These are phyloP conservation scores for Pyrenochaeta sp. DNA, from an alignment of 2,329 filamentous ascomycete genomes.

Conservation along the genomic window DNA sequence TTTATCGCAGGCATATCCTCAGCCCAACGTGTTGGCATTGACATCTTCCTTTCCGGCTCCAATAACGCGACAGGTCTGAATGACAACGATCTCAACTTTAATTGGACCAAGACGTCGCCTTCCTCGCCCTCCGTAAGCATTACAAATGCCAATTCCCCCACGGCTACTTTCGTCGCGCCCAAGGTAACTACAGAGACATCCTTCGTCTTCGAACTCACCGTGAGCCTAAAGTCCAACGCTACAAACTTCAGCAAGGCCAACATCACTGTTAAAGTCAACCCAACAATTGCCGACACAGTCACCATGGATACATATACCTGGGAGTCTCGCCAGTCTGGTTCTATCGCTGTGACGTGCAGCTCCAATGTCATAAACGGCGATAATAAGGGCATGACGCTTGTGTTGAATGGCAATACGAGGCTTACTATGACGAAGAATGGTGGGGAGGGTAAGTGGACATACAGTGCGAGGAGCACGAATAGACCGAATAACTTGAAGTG, in stretches of 20 bases:
- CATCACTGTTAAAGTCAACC: constrained; percentile 40
- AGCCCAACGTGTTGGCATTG: constrained; percentile 40
- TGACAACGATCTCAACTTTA: constrained; percentile 38
- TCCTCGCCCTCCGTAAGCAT: constrained; percentile 29
- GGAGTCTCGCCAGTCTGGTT: constrained; percentile 39
- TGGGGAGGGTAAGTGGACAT: constrained; percentile 40
- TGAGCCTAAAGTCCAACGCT: constrained; percentile 36
- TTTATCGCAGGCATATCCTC: constrained; percentile 29
- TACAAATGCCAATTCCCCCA: constrained; percentile 28
- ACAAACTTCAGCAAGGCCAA: constrained; percentile 32
- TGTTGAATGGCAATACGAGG: constrained; percentile 33
- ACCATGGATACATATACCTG: constrained; percentile 46
- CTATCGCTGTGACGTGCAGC: constrained; percentile 42
- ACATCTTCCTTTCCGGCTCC: constrained; percentile 38
- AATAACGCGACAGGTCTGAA: constrained; percentile 34
- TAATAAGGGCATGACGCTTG: constrained; percentile 39
- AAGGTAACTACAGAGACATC: constrained; percentile 27
- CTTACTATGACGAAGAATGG: constrained; percentile 31
- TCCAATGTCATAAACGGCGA: constrained; percentile 47
- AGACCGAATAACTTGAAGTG: constrained; percentile 42
- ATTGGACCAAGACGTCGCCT: constrained; percentile 42
- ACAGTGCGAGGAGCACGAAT: constrained; percentile 31
- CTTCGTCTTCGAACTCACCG: constrained; percentile 40
- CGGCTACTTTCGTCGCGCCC: constrained; percentile 34
- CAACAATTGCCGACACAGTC: constrained; percentile 37